Conservation (phyloP, 1,284 basidiomycete species). For the Fomitopsis betulina region DNA sequence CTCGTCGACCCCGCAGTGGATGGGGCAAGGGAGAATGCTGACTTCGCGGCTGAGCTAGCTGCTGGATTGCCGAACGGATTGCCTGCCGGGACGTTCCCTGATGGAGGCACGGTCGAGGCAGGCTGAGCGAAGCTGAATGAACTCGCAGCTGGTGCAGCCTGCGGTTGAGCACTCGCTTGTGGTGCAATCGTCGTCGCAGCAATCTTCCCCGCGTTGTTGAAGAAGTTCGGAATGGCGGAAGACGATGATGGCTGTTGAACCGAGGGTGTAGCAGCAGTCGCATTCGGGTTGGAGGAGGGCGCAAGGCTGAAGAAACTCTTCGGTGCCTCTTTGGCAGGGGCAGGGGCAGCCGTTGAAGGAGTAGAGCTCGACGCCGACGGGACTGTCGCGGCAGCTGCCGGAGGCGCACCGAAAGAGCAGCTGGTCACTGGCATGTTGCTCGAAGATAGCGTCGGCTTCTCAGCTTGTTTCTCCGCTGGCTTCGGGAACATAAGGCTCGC, state of each 20-base stretch:
- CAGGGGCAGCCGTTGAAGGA: constrained; percentile 4
- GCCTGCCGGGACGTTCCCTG: neutral
- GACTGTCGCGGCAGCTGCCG: constrained; percentile 1
- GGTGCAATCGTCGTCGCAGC: neutral
- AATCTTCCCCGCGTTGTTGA: constrained; percentile 5
- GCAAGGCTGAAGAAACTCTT: constrained; percentile 6
- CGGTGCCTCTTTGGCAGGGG: constrained; percentile 8
- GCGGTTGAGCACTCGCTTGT: neutral
- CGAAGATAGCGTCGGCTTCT: constrained; percentile 7
- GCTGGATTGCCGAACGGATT: constrained; percentile 1
- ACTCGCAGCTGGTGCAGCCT: neutral
- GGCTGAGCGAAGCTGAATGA: constrained; percentile 2
- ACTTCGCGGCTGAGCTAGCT: constrained; percentile 6
- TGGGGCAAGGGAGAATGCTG: constrained; percentile 13
- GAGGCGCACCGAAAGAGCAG: constrained; percentile 8
- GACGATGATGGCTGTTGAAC: constrained; percentile 1
- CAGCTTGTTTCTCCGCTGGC: constrained; percentile 8
- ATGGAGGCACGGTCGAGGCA: neutral
- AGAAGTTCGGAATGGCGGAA: constrained; percentile 20
- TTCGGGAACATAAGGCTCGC: constrained; percentile 4
- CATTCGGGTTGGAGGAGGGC: constrained; percentile 15
- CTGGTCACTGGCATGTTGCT: neutral
- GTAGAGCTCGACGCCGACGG: constrained; percentile 1
- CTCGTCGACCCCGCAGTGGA: neutral
- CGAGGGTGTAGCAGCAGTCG: constrained; percentile 1